Evolutionary conservation across 148 eudicot species (phyloP), one percentile per base, ranked within the genome.

Genomic region (Camellia sinensis): DNA sequence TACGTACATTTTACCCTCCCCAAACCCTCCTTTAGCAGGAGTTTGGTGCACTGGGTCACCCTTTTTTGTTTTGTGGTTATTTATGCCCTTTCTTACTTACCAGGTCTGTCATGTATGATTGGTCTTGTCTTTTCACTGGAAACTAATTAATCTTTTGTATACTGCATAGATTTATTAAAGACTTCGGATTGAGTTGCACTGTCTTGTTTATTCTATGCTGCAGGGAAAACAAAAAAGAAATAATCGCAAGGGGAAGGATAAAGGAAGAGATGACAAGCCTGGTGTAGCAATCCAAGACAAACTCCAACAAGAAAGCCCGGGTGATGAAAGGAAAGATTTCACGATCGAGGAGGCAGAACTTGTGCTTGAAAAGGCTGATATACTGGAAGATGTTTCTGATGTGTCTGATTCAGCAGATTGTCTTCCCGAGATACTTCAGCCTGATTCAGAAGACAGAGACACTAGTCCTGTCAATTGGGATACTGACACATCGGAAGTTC

Each of bases 181-280:
- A 29, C 37, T 29, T 29, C 37, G 37, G 37, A 29, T 29, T 29
- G 37, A 29, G 37, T 1, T 29, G 37, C 37, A 29, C 15, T 73
- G 78, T 76, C 43, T 68, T 78, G 37, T 69, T 62, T 60, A 19
- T 80, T 71, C 46, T 78, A 37, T 53, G 57, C 40, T 74, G 70
- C 82, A 96, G 98, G 92, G 86, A 50, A 97, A 97, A 79, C 97
- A 94, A 83, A 97, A 97, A 83, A 85, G 92, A 21, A 94, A 94
- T 84, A 91, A 82, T 76, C 94, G 94, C 79, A 94, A 86, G 87
- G 94, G 88, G 54, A 92, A 92, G 79, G 99, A 92, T 40, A 94
- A 94, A 82, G 88, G 79, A 67, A 89, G 87, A 85, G 94, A 90
- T 86, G 99, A 92, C 59, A 93, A 89, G 76, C 61, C 83, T 70